phyloP scores from a whole-genome alignment of 345 rosid species.

The Kandelia obovata region DNA sequence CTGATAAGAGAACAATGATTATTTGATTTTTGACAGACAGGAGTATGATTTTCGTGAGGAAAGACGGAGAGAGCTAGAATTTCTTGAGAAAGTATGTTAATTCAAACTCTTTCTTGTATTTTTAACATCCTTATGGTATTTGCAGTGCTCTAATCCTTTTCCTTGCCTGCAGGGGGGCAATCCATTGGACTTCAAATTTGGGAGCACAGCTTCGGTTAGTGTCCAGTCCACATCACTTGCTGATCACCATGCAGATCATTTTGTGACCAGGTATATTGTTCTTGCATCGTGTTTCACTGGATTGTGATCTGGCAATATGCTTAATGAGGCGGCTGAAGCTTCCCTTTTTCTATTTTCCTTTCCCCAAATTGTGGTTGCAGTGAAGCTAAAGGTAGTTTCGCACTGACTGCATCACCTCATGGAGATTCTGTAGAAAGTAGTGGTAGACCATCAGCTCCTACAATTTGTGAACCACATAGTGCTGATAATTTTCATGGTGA shows the following conservation, averaged over 20 bases:
- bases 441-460: constrained; percentile 73
- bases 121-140: constrained; percentile 13
- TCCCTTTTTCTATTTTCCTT: constrained; percentile 2
- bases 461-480: constrained; percentile 74
- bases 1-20: not conserved
- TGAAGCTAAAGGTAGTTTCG: constrained; percentile 96
- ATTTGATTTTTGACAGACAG: constrained; percentile 56
- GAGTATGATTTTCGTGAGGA: constrained; percentile 98
- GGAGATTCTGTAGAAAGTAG: constrained; percentile 97
- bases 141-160: constrained; percentile 6
- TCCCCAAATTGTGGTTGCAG: constrained; percentile 42
- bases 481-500: constrained; percentile 94
- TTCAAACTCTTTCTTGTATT: constrained; percentile 22
- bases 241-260: constrained; percentile 77
- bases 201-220: constrained; percentile 66
- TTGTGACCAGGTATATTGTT: constrained; percentile 68
- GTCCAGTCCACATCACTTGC: constrained; percentile 92
- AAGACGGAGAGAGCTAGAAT: constrained; percentile 92
- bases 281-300: constrained; percentile 15
- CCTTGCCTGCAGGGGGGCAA: constrained; percentile 80
- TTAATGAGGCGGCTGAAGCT: constrained; percentile 26
- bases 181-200: constrained; percentile 94
- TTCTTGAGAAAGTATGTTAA: constrained; percentile 88
- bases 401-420: constrained; percentile 86
- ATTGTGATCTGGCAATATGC: constrained; percentile 12